These are phyloP conservation scores for Nicotiana noctiflora DNA, from an alignment of 257 asterid genomes.

Conservation along the genomic window DNA sequence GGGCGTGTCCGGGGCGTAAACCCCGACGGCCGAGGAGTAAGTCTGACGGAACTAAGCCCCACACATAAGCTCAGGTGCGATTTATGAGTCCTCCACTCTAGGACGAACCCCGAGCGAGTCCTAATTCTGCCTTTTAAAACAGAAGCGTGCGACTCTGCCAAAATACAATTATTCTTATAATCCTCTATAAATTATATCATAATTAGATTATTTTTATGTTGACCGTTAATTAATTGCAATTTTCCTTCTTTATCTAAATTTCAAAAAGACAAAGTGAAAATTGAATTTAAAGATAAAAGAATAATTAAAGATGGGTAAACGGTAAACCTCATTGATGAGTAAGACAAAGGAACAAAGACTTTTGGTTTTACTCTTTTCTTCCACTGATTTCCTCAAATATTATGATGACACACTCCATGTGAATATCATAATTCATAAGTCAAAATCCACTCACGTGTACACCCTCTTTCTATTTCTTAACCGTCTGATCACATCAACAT, in stretches of 20 bases:
- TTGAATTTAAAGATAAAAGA: background rate
- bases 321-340: background rate
- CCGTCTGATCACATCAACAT: background rate
- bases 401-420: background rate
- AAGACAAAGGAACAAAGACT: background rate
- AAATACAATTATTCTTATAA: too few relatives aligned
- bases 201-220: background rate
- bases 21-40: too few relatives aligned
- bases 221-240: background rate
- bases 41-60: too few relatives aligned
- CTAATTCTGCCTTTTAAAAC: too few relatives aligned
- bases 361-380: background rate
- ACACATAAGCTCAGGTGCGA: too few relatives aligned
- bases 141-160: too few relatives aligned
- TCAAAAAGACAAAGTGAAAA: background rate
- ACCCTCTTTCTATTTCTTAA: background rate
- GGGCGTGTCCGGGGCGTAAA: too few relatives aligned
- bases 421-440: slow-evolving; percentile 21
- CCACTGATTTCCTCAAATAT: background rate
- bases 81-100: too few relatives aligned
- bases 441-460: slow-evolving; percentile 29
- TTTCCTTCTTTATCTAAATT: background rate
- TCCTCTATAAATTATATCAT: background rate
- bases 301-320: background rate
- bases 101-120: too few relatives aligned